phyloP scores from a whole-genome alignment of 306 rosid genomes.

The Luffa acutangula region DNA sequence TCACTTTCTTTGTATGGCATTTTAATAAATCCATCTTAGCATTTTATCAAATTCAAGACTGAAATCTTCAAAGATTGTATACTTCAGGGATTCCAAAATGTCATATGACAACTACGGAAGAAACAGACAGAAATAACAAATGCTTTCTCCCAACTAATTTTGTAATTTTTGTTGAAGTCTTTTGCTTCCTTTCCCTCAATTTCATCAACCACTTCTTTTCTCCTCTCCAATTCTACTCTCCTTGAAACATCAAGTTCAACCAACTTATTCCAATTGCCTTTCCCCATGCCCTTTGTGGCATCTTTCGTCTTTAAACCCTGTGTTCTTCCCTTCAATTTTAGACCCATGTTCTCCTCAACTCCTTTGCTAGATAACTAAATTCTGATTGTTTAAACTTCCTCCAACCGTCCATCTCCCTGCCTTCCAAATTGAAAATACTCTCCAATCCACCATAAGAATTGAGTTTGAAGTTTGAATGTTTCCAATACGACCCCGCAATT shows the following conservation, averaged over 20 bases:
- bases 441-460: neutral
- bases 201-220: neutral
- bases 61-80: neutral
- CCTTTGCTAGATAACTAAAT: neutral
- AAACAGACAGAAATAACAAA: neutral
- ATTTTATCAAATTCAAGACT: neutral
- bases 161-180: neutral
- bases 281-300: neutral
- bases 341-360: neutral
- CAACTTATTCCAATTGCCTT: neutral
- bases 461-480: neutral
- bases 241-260: neutral
- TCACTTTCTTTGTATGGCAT: neutral
- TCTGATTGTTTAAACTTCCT: neutral
- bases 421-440: neutral
- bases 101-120: neutral
- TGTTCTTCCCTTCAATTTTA: neutral
- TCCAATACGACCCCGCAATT: neutral
- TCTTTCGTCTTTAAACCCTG: neutral
- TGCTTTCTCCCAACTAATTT: neutral
- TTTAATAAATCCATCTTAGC: neutral
- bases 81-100: neutral
- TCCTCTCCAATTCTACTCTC: neutral
- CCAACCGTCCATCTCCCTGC: neutral
- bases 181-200: neutral